Percentiles rank a stretch among this genome's conserved stretches.
These are phyloP conservation scores for Penicillium sp. DNA, from an alignment of 2,329 filamentous ascomycete genomes.

Conservation along the genomic window DNA sequence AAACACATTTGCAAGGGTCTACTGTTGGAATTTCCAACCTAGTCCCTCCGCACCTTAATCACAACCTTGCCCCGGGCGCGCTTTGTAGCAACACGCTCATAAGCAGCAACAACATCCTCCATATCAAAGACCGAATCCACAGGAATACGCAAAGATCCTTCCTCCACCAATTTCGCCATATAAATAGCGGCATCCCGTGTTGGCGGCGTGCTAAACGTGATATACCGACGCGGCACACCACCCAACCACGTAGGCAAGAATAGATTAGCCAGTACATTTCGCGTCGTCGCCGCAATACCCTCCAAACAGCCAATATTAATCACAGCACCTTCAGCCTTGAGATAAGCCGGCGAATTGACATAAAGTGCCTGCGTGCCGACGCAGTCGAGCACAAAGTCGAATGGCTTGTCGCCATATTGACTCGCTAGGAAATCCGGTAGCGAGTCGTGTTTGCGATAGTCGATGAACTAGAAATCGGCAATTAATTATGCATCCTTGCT, in stretches of 20 bases:
- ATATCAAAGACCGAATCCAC: slow-evolving; percentile 25
- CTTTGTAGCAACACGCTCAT: slow-evolving; percentile 23
- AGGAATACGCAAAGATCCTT: slow-evolving; percentile 18
- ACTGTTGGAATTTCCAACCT: neutral
- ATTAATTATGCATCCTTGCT: neutral
- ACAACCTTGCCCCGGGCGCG: slow-evolving; percentile 26
- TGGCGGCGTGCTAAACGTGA: slow-evolving; percentile 24
- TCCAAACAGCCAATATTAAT: slow-evolving; percentile 17
- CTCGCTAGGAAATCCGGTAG: slow-evolving; percentile 21
- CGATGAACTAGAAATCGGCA: slow-evolving; percentile 17
- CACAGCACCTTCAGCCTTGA: slow-evolving; percentile 21
- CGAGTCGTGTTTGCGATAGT: slow-evolving; percentile 21
- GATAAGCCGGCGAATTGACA: slow-evolving; percentile 25
- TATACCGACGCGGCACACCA: slow-evolving; percentile 24
- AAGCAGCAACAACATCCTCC: slow-evolving; percentile 19
- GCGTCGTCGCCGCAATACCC: neutral
- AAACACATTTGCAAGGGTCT: neutral
- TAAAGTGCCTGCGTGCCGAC: slow-evolving; percentile 30
- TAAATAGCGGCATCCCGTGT: slow-evolving; percentile 16
- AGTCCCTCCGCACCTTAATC: slow-evolving; percentile 17
- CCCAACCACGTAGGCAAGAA: slow-evolving; percentile 22
- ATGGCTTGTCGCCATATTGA: slow-evolving; percentile 22
- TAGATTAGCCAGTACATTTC: slow-evolving; percentile 11
- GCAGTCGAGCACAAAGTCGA: slow-evolving; percentile 30
- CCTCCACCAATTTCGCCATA: slow-evolving; percentile 16